Base-by-base conservation (phyloP, 768 basidiomycete species). In the Tephrocybe sp. region DNA sequence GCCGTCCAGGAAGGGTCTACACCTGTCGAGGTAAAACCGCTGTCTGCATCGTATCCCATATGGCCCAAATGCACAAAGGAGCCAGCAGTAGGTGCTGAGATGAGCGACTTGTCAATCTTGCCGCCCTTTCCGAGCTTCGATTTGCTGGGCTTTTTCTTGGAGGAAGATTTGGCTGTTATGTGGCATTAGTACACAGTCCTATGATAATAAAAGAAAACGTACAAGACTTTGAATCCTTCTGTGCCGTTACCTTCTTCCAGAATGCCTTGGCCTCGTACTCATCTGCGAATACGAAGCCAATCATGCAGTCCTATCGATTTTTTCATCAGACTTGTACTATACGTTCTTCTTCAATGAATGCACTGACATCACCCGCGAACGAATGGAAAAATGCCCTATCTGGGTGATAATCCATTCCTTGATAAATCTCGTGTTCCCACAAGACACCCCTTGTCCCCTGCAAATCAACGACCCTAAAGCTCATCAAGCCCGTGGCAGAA, bases 331-430 rank as follows among this genome's bases (percentile, higher is more conserved):
- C n/a, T n/a, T n/a, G n/a, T n/a, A n/a, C n/a, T n/a, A n/a, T n/a
- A n/a, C n/a, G n/a, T n/a, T n/a, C n/a, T n/a, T n/a, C n/a, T n/a
- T n/a, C n/a, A n/a, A 45, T 45, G 21, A 18, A 30, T 10, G 36
- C 11, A 5, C n/a, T 68, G 61, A 95, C 94, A 72, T 99, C 94
- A 44, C 91, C 87, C 3, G 85, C 75, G 66, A 97, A 97, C 1
- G 92, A 85, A 69, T 95, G 91, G 61, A 98, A 97, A 78, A 86
- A 94, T 2, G 86, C 78, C 52, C 93, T 75, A 63, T 98, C 95
- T 60, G 87, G 78, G 61, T 80, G 71, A 63, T 92, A 91, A 49
- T 88, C 82, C 55, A 95, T 79, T 25, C 82, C 83, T 21, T 86
- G 75, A 58, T 93, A 95, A 4, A 97, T 68, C 64, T 95, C 93